Percentiles rank a stretch among this genome's conserved stretches.
Conservation (phyloP, 257 asterid species). For the Fraxinus cuspidata region DNA sequence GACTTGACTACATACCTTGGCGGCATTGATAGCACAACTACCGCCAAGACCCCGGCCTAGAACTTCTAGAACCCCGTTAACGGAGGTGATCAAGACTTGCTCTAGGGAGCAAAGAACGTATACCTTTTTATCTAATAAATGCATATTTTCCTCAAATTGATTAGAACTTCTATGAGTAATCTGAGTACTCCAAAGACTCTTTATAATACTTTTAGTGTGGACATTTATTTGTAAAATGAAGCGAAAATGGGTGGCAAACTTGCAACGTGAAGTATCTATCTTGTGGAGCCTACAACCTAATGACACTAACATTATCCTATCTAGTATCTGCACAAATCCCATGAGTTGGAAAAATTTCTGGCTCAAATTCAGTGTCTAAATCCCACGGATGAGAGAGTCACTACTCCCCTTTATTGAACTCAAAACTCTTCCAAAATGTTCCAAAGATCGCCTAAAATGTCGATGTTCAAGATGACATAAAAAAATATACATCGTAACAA, state of each 20-base stretch:
- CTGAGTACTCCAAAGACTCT: no score
- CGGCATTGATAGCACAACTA: no score
- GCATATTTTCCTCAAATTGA: no score
- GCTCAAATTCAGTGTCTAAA: constrained; percentile 42
- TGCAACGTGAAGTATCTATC: neutral
- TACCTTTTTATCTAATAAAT: no score
- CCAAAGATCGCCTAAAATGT: constrained; percentile 5
- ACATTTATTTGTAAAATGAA: neutral
- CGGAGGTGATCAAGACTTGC: no score
- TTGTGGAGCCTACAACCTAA: constrained; percentile 32
- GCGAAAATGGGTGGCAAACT: constrained; percentile 32
- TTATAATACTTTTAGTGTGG: no score
- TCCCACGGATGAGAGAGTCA: constrained; percentile 50
- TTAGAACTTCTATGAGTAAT: no score
- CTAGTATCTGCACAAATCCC: constrained; percentile 35
- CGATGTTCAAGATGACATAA: neutral
- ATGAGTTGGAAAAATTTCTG: constrained; percentile 46
- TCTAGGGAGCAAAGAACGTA: no score
- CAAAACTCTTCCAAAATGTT: neutral
- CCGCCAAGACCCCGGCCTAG: no score
- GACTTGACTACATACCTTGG: no score
- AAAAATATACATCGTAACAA: neutral
- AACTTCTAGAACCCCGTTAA: no score
- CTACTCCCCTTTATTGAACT: neutral
- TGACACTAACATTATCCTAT: constrained; percentile 59